Evolutionary conservation across 805 yeast genomes (phyloP), one percentile per base, ranked within the genome.

Genomic region (Candida gorgasii): DNA sequence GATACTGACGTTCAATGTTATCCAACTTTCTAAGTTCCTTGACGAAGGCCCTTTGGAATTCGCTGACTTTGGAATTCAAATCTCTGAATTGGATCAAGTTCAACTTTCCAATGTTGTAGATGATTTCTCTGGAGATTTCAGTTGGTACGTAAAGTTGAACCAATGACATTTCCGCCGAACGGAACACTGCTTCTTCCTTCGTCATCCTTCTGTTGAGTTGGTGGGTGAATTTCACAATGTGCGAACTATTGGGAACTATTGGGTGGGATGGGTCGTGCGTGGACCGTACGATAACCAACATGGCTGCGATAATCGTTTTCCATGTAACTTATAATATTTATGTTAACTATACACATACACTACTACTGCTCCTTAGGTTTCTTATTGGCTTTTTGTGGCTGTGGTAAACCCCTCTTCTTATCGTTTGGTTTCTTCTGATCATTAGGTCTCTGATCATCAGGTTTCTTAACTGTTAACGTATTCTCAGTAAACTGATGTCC

Each of bases 151-250:
- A 92, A 53, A 93, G 73, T 70, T 93, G 97, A 40, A 92, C 86
- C 54, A 90, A 78, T 37, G 95, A 80, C 98, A 93, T 95, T 58
- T 87, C 95, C 84, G 98, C 98, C 44, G 98, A 90, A 64, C 76
- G 75, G 67, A 71, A 71, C 23, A 69, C 61, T 23, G 75, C 76
- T 59, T 71, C 76, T 47, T 71, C 73, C 54, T 70, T 70, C 43
- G 20, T 11, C 38, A 30, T 36, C 19, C 14, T 22, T 22, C 24
- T 7, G 9, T n/a, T 22, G 24, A 22, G 24, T 22, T 22, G 28
- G n/a, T n/a, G 4, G 28, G 12, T 28, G 19, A 14, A 26, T 15
- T 36, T n/a, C 8, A 17, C 7, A 22, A 22, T 22, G 24, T 22
- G 14, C 7, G 29, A 26, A 26, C n/a, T n/a, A n/a, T n/a, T n/a